These are phyloP conservation scores for Wilcoxina mikolae DNA, from an alignment of 495 filamentous ascomycete species.

Conservation along the genomic window DNA sequence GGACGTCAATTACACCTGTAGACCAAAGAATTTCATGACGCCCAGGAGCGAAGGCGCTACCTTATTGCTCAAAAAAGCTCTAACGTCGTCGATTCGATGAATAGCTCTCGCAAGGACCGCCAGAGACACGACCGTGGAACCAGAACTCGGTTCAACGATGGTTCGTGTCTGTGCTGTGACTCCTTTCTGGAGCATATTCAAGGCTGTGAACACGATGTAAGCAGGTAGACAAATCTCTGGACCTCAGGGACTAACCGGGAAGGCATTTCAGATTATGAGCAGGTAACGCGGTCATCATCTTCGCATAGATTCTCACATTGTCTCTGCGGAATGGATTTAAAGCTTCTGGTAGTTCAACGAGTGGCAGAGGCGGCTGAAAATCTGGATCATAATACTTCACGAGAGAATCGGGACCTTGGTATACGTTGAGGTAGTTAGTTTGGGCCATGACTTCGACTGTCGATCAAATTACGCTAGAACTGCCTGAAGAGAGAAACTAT, in stretches of 20 bases:
- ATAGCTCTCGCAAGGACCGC: slow-evolving; percentile 41
- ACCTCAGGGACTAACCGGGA: slow-evolving; percentile 34
- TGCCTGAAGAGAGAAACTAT: too few relatives aligned
- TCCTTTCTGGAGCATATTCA: slow-evolving; percentile 40
- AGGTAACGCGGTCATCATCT: slow-evolving; percentile 49
- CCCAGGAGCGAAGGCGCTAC: slow-evolving; percentile 38
- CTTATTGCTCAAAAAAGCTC: slow-evolving; percentile 48
- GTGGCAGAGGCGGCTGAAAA: too few relatives aligned
- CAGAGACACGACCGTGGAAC: slow-evolving; percentile 48
- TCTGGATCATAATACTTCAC: too few relatives aligned
- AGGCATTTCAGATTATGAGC: slow-evolving; percentile 50
- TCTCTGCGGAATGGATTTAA: slow-evolving; percentile 43
- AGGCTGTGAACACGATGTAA: slow-evolving; percentile 32
- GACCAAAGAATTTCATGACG: slow-evolving; percentile 45
- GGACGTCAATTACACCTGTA: slow-evolving; percentile 34
- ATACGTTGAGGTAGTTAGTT: too few relatives aligned
- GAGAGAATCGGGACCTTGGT: too few relatives aligned
- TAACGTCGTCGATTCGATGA: slow-evolving; percentile 38
- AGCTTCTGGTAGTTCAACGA: slow-evolving; percentile 40
- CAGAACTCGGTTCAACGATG: slow-evolving; percentile 47
- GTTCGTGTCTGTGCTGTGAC: slow-evolving; percentile 36
- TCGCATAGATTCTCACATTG: slow-evolving; percentile 47
- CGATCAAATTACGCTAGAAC: too few relatives aligned
- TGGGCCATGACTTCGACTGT: too few relatives aligned
- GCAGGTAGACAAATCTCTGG: not conserved